Percentiles rank a stretch among this genome's conserved stretches.
Evolutionary conservation across 148 eudicot species (phyloP).

Genomic region (Heliosperma pusillum): DNA sequence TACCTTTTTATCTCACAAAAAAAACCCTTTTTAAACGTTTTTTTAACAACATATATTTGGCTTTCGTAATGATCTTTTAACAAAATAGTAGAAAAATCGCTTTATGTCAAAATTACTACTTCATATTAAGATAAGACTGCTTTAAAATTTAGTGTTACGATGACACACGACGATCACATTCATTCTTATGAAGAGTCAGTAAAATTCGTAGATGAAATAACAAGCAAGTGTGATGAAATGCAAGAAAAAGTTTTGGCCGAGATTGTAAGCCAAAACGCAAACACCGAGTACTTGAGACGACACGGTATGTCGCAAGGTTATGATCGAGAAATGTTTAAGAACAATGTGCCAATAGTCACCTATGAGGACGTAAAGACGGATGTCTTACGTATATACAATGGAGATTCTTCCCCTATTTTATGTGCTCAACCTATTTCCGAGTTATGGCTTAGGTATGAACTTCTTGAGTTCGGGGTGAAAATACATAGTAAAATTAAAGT

Average conservation of each 20-base stretch:
- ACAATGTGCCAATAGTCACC: slow-evolving; percentile 35
- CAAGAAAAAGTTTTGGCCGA: slow-evolving; percentile 45
- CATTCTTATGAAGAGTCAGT: slow-evolving; percentile 22
- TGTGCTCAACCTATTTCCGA: slow-evolving; percentile 48
- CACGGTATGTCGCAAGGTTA: slow-evolving; percentile 24
- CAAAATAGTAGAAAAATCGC: no score
- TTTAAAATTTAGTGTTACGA: no score
- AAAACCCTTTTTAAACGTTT: no score
- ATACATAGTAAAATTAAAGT: no score
- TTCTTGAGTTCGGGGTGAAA: no score
- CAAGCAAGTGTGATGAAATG: slow-evolving; percentile 35
- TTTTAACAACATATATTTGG: no score
- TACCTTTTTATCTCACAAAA: no score
- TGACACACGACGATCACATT: no score
- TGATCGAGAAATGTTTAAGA: slow-evolving; percentile 38
- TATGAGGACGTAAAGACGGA: slow-evolving; percentile 48
- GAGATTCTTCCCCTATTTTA: slow-evolving; percentile 50
- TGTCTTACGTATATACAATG: slow-evolving; percentile 49
- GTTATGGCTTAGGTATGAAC: slow-evolving; percentile 46
- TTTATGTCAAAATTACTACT: no score
- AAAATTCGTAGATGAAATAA: slow-evolving; percentile 41
- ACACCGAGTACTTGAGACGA: slow-evolving; percentile 42
- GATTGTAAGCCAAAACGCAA: slow-evolving; percentile 40
- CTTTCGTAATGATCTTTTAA: no score
- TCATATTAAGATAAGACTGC: no score